Base-by-base conservation (phyloP, 2,329 filamentous ascomycete species). In the Fusarium sp. region DNA sequence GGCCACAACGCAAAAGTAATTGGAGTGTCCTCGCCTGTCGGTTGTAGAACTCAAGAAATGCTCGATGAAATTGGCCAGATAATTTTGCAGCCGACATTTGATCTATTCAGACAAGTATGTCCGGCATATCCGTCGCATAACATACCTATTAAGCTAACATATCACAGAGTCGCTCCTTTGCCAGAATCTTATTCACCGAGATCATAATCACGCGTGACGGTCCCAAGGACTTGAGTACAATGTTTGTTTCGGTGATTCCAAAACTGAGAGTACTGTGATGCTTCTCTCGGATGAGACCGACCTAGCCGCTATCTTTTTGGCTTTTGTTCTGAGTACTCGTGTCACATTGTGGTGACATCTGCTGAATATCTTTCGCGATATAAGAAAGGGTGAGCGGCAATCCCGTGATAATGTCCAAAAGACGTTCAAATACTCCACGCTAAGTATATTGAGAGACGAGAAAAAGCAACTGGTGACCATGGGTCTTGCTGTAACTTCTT, bases 1-100 rank as follows among this genome's bases (percentile, higher is more conserved):
- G 91, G 91, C 0, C 89, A 89, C 4, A 93, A 92, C 76, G 93
- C 91, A 10, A 91, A 91, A 52, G 91, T 91, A 17, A 93, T 93
- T 91, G 91, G 91, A 3, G 91, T 90, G 57, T 93, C 93, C 78
- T 89, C 90, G 7, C 87, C 87, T 4, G 90, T 90, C 2, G 86
- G 81, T 18, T 86, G 88, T 75, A 84, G 84, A 14, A 83, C 84
- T 7, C 42, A 61, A 51, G 83, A 86, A 20, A 78, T 89, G 4
- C 81, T 91, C n/a, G 85, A 85, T 3, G 80, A 86, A 59, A 86
- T 92, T 56, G 86, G 92, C 68, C 79, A 80, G 43, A 85, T 84
- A 6, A 86, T 91, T 18, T 78, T 92, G 7, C 82, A 88, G 72
- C 90, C 90, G 3, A 91, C 88, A 1, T 82, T 92, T 66, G 84